phyloP scores from a whole-genome alignment of 768 basidiomycete species.

The Leccinellum rugosiceps region DNA sequence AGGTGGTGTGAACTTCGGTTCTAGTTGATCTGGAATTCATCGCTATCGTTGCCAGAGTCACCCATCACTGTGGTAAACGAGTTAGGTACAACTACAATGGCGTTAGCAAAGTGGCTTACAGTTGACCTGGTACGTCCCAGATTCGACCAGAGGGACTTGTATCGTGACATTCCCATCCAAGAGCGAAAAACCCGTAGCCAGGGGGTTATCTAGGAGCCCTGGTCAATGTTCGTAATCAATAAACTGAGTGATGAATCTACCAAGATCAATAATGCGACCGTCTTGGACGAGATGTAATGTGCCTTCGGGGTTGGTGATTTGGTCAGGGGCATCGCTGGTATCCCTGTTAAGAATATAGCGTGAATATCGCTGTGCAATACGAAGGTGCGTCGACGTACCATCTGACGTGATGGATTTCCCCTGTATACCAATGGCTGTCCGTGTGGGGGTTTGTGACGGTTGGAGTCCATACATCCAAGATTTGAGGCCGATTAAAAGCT shows the following conservation, averaged over 20 bases:
- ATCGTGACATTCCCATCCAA: slow-evolving; percentile 23
- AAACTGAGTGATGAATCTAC: slow-evolving; percentile 18
- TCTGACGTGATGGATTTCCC: slow-evolving; percentile 14
- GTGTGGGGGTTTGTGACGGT: slow-evolving; percentile 19
- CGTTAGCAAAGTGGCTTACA: slow-evolving; percentile 17
- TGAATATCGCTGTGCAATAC: background rate
- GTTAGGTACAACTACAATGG: background rate
- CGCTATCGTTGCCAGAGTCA: slow-evolving; percentile 32
- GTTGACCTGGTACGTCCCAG: slow-evolving; percentile 34
- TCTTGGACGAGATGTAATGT: slow-evolving; percentile 27
- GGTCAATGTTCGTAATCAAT: slow-evolving; percentile 3
- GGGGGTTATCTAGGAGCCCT: slow-evolving; percentile 14
- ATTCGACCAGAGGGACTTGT: slow-evolving; percentile 27
- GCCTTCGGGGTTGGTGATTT: slow-evolving; percentile 34
- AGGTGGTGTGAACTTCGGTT: background rate
- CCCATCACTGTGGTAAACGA: slow-evolving; percentile 28
- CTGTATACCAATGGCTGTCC: slow-evolving; percentile 23
- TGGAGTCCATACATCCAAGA: slow-evolving; percentile 28
- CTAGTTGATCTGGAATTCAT: slow-evolving; percentile 23
- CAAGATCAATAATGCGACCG: slow-evolving; percentile 13
- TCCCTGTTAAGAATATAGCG: slow-evolving; percentile 27
- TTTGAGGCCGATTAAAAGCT: background rate
- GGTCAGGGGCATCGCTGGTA: slow-evolving; percentile 17
- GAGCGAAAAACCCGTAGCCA: slow-evolving; percentile 31
- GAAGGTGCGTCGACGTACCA: slow-evolving; percentile 23